Conservation (phyloP, 805 yeast genomes). For the Yamadazyma philogaea region DNA sequence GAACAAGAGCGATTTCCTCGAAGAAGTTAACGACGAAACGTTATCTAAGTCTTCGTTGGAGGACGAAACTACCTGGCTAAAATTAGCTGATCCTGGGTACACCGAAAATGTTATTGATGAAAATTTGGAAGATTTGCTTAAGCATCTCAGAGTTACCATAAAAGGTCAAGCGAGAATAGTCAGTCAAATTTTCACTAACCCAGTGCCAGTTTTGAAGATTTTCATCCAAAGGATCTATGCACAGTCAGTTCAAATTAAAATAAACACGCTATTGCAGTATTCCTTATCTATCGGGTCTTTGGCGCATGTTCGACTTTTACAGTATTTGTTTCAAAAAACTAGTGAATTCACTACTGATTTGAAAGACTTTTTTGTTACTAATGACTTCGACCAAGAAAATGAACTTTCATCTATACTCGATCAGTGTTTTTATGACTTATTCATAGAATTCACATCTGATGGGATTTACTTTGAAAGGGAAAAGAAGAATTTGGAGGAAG, state of each 20-base stretch:
- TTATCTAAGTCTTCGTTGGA: slow-evolving; percentile 21
- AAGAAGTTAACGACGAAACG: slow-evolving; percentile 38
- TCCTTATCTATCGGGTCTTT: slow-evolving; percentile 63
- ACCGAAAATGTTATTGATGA: slow-evolving; percentile 49
- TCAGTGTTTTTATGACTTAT: slow-evolving; percentile 68
- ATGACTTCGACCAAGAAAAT: slow-evolving; percentile 46
- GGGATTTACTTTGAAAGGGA: slow-evolving; percentile 69
- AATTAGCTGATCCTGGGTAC: slow-evolving; percentile 56
- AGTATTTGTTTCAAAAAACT: slow-evolving; percentile 58
- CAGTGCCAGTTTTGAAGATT: slow-evolving; percentile 62
- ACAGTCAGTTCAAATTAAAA: slow-evolving; percentile 58
- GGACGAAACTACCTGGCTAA: slow-evolving; percentile 54
- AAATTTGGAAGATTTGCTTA: slow-evolving; percentile 50
- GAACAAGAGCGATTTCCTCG: slow-evolving; percentile 69
- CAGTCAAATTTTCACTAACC: slow-evolving; percentile 67
- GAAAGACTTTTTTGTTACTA: slow-evolving; percentile 53
- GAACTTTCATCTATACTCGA: slow-evolving; percentile 55
- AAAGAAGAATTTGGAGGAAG: slow-evolving; percentile 60
- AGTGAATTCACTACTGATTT: slow-evolving; percentile 62
- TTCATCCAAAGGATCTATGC: slow-evolving; percentile 76
- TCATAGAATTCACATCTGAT: slow-evolving; percentile 64
- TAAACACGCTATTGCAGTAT: slow-evolving; percentile 56
- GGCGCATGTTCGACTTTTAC: slow-evolving; percentile 73
- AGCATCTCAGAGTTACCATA: slow-evolving; percentile 53
- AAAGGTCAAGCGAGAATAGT: slow-evolving; percentile 73